A percentile compares a stretch with the other conserved stretches of the same genome.
phyloP scores from a whole-genome alignment of 441 rosid species.

The Pelargonium australe region DNA sequence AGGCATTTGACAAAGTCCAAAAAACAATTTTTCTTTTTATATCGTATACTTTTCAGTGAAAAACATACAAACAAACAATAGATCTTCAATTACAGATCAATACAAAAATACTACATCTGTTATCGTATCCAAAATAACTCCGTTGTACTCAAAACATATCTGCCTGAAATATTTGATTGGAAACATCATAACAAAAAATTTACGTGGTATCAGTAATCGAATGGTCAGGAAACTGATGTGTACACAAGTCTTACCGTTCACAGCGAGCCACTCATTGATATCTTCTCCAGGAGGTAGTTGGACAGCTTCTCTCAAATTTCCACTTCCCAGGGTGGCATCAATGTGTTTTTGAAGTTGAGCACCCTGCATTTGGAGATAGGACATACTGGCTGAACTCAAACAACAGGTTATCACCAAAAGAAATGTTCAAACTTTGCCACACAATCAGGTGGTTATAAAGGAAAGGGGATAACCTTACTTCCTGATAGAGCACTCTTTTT shows the following conservation, averaged over 20 bases:
- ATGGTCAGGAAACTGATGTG: not conserved
- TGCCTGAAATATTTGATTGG: not conserved
- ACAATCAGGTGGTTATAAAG: not conserved
- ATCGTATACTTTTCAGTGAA: too few relatives aligned
- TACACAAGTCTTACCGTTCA: conserved; percentile 29
- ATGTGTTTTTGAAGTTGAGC: conserved; percentile 46
- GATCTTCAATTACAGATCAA: not conserved
- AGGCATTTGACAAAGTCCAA: too few relatives aligned
- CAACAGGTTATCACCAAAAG: not conserved
- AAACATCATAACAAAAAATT: not conserved
- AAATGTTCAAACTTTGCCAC: not conserved
- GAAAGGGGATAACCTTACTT: conserved; percentile 36
- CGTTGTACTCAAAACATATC: not conserved
- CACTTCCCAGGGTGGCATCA: conserved; percentile 45
- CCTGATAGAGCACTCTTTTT: conserved; percentile 67
- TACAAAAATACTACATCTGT: not conserved
- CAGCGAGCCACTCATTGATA: conserved; percentile 47
- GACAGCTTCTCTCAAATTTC: conserved; percentile 44
- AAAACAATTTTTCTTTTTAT: too few relatives aligned
- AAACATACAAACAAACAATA: not conserved
- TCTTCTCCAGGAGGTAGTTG: conserved; percentile 47
- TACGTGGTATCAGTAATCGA: not conserved
- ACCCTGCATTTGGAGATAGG: conserved; percentile 25
- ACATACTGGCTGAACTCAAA: conserved; percentile 1
- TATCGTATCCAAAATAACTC: not conserved